phyloP scores from a whole-genome alignment of 1,139 yeast genomes.

The Yamadazyma aaseri region DNA sequence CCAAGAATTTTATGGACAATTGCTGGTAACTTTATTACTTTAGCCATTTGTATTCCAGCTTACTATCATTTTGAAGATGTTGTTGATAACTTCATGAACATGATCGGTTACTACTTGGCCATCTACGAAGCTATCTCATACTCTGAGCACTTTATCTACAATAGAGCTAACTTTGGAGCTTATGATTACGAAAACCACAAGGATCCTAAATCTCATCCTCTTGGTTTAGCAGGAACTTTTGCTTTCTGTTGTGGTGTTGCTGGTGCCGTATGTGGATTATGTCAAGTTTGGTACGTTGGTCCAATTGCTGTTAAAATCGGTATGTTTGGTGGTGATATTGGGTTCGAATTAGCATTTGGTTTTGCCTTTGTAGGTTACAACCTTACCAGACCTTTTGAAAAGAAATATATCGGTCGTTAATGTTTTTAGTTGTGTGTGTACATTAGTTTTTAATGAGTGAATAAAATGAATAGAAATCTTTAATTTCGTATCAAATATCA shows the following conservation, averaged over 20 bases:
- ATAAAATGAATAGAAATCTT: too few species aligned
- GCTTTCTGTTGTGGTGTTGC: slow-evolving; percentile 83
- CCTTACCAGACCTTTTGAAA: slow-evolving; percentile 64
- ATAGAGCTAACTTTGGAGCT: slow-evolving; percentile 53
- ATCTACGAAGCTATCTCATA: slow-evolving; percentile 72
- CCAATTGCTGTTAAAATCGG: slow-evolving; percentile 65
- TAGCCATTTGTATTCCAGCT: slow-evolving; percentile 88
- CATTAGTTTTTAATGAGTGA: too few species aligned
- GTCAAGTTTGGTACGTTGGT: slow-evolving; percentile 81
- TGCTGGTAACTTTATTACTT: slow-evolving; percentile 68
- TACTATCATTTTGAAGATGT: slow-evolving; percentile 69
- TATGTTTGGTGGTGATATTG: slow-evolving; percentile 76
- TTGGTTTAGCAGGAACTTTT: slow-evolving; percentile 73
- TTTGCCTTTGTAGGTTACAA: slow-evolving; percentile 70
- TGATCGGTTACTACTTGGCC: slow-evolving; percentile 88
- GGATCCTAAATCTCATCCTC: slow-evolving; percentile 57
- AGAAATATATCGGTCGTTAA: slow-evolving; percentile 58
- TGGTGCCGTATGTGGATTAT: slow-evolving; percentile 85
- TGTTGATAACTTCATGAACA: slow-evolving; percentile 83
- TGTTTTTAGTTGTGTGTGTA: too few species aligned
- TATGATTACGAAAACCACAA: slow-evolving; percentile 66
- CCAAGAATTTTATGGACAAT: slow-evolving; percentile 86
- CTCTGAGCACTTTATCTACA: slow-evolving; percentile 78
- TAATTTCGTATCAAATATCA: too few species aligned
- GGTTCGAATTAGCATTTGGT: slow-evolving; percentile 73